Base-by-base conservation (phyloP, 2,329 filamentous ascomycete genomes). In the Arthrobotrys pseudoclavata region DNA sequence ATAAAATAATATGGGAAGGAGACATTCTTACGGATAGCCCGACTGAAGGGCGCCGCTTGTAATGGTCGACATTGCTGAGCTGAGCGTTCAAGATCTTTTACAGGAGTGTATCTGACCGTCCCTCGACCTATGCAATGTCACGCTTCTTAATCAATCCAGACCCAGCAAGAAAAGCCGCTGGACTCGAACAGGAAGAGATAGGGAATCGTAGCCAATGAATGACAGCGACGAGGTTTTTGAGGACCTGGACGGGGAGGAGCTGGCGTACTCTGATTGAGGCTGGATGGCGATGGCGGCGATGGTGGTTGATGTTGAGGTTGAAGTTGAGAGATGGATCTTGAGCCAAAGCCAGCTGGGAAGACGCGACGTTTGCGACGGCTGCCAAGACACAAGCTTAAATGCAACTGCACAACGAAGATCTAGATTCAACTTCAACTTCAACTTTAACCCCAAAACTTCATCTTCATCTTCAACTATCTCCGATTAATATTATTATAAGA, bases 351-450 rank as follows among this genome's bases (percentile, higher is more conserved):
- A 57, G 50, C 40, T 60, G 66, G 74, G 74, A 77, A 77, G 74
- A 77, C 74, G 74, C 74, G 74, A 70, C 67, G 74, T 66, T 67
- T 70, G 72, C 66, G 72, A 60, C 66, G 55, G 22, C 40, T 42
- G 55, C 55, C 55, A 60, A 60, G 55, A 20, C n/a, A 15, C 34
- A 24, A 60, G 34, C 52, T 37, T 13, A 62, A 62, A 62, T 63
- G 60, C 42, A 63, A 48, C 40, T 26, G 10, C 60, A 45, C 55
- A 40, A 40, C 37, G 37, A 53, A 53, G 13, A 31, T 53, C 31
- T 9, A 29, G 13, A n/a, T 48, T 48, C 22, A 29, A 52, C 24
- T 22, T 40, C 20, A 45, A 26, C 55, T 45, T 61, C 55, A 61
- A 45, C 40, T 61, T 61, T 34, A 26, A 62, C 12, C n/a, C 15